phyloP scores from a whole-genome alignment of 2,329 filamentous ascomycete species.

The Scleromitrula shiraiana region DNA sequence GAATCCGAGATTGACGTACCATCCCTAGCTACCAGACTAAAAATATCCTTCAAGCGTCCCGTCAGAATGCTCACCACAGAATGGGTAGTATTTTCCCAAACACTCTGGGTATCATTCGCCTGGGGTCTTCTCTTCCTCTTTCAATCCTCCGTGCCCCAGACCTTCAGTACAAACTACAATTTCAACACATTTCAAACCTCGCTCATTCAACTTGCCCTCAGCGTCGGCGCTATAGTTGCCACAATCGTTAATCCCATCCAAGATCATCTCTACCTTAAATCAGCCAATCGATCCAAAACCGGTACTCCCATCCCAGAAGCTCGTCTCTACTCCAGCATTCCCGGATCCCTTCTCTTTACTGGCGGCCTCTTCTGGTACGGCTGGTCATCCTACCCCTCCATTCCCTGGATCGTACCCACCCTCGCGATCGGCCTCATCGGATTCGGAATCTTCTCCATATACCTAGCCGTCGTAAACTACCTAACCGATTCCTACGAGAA shows the following conservation, averaged over 20 bases:
- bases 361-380: conserved; percentile 64
- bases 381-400: conserved; percentile 35
- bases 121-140: conserved; percentile 12
- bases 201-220: conserved; percentile 10
- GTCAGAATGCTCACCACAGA: conserved; percentile 44
- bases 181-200: conserved; percentile 48
- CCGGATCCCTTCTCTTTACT: conserved; percentile 65
- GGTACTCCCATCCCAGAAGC: conserved; percentile 49
- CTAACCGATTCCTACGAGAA: conserved; percentile 3
- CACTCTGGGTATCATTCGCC: conserved; percentile 44
- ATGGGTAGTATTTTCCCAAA: conserved; percentile 56
- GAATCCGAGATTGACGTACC: conserved; percentile 7
- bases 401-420: conserved; percentile 1
- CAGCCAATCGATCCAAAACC: conserved; percentile 9
- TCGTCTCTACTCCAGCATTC: conserved; percentile 70
- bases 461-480: background rate
- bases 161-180: conserved; percentile 51
- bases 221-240: conserved; percentile 8
- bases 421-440: background rate
- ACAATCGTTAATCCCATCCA: conserved; percentile 10
- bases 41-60: conserved; percentile 17
- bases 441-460: conserved; percentile 2
- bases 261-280: conserved; percentile 7
- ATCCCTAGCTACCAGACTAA: background rate
- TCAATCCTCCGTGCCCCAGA: conserved; percentile 42